Evolutionary conservation across 352 stramenopile genomes (phyloP).

Genomic region (Globisporangium yorkense): DNA sequence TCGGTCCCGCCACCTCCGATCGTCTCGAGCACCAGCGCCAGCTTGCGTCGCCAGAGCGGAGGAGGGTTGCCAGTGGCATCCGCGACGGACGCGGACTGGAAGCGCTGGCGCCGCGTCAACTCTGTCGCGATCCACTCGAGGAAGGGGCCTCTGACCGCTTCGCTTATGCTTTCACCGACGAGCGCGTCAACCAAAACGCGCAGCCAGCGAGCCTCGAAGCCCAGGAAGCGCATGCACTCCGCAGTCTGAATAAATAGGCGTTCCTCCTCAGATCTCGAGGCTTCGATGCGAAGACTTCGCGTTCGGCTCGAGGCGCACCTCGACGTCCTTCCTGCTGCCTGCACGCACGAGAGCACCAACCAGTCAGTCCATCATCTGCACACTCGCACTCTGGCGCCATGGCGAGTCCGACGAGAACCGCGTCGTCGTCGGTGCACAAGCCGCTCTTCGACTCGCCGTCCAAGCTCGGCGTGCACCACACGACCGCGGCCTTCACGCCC

Average conservation of each 20-base stretch:
- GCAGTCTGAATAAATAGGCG: too few species aligned
- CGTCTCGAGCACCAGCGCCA: not conserved
- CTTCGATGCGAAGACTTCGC: too few species aligned
- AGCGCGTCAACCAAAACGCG: not conserved
- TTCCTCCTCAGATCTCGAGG: not conserved
- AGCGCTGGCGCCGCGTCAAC: constrained; percentile 24
- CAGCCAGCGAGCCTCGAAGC: not conserved
- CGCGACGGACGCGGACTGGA: constrained; percentile 19
- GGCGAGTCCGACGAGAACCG: constrained; percentile 16
- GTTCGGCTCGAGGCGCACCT: too few species aligned
- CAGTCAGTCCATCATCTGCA: too few species aligned
- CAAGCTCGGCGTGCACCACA: constrained; percentile 66
- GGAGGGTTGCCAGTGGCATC: not conserved
- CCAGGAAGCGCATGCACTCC: not conserved
- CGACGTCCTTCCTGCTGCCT: not conserved
- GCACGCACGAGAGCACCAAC: not conserved
- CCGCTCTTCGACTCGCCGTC: constrained; percentile 71
- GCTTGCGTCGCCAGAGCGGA: not conserved
- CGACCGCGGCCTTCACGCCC: constrained; percentile 52
- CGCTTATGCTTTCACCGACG: constrained; percentile 1
- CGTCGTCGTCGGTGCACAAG: constrained; percentile 19
- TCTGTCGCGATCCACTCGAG: constrained; percentile 3
- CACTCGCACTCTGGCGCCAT: not conserved
- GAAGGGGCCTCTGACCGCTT: not conserved
- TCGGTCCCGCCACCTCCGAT: not conserved